Evolutionary conservation across 352 stramenopile species (phyloP).

Genomic region (Hyaloperonospora arabidopsidis): DNA sequence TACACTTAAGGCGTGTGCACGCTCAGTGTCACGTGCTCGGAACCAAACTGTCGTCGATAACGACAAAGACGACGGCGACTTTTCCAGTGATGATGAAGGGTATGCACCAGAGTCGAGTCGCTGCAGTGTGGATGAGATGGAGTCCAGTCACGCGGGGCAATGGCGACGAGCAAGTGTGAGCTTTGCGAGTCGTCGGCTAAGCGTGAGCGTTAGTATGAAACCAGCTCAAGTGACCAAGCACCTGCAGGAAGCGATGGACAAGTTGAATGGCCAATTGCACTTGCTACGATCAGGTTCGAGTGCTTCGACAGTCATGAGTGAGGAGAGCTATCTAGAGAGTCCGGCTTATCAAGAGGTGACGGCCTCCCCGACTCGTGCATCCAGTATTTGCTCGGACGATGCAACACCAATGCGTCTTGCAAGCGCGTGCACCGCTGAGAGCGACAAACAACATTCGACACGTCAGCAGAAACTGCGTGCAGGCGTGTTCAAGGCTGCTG

Average conservation of each 20-base stretch:
- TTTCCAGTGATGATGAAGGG: slow-evolving; percentile 55
- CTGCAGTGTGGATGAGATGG: slow-evolving; percentile 11
- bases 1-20: slow-evolving; percentile 29
- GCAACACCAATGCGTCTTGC: slow-evolving; percentile 10
- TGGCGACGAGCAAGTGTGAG: slow-evolving; percentile 28
- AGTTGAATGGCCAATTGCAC: slow-evolving; percentile 27
- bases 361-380: slow-evolving; percentile 16
- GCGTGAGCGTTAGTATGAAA: slow-evolving; percentile 21
- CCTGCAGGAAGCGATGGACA: slow-evolving; percentile 24
- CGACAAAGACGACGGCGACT: slow-evolving; percentile 38
- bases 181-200: slow-evolving; percentile 29
- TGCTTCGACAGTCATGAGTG: slow-evolving; percentile 36
- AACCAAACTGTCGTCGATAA: slow-evolving; percentile 14
- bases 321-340: slow-evolving; percentile 42
- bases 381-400: slow-evolving; percentile 16
- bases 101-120: slow-evolving; percentile 29
- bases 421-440: slow-evolving; percentile 7
- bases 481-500: slow-evolving; percentile 39
- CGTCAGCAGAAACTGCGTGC: slow-evolving; percentile 34
- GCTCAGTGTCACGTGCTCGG: slow-evolving; percentile 22
- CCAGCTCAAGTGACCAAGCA: slow-evolving; percentile 27
- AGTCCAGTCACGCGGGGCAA: slow-evolving; percentile 13
- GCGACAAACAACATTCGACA: slow-evolving; percentile 6
- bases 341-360: slow-evolving; percentile 19
- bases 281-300: slow-evolving; percentile 45